These are phyloP conservation scores for Aspergillus pseudotamarii DNA, from an alignment of 2,329 filamentous ascomycete species.

Conservation along the genomic window DNA sequence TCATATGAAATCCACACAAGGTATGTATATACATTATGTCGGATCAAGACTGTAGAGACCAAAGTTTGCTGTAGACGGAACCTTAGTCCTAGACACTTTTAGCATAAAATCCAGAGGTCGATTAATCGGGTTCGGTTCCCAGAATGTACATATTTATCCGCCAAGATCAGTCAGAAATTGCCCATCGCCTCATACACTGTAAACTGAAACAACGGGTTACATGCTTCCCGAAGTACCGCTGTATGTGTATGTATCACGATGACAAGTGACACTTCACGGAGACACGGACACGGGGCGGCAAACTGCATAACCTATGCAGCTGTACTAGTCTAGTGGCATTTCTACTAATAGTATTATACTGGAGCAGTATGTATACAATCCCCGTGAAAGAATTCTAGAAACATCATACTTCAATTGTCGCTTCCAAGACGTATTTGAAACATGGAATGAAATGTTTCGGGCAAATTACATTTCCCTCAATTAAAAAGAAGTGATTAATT, in stretches of 20 bases:
- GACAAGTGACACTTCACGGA: background rate
- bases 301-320: background rate
- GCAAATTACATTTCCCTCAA: background rate
- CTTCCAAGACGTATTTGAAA: background rate
- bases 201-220: background rate
- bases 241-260: background rate
- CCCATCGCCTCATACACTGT: background rate
- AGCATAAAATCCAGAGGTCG: background rate
- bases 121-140: background rate
- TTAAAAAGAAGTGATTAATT: background rate
- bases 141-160: background rate
- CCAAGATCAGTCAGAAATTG: background rate
- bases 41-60: background rate
- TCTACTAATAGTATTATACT: background rate
- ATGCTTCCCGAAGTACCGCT: background rate
- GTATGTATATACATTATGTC: background rate
- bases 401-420: background rate
- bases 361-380: background rate
- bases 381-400: background rate
- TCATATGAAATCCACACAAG: too few species aligned
- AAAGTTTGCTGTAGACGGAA: background rate
- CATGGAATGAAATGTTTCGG: background rate
- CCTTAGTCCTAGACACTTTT: background rate
- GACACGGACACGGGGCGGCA: background rate
- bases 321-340: too few species aligned